These are phyloP conservation scores for Oryza coarctata DNA, from an alignment of 176 grass and related monocot species.

Conservation along the genomic window DNA sequence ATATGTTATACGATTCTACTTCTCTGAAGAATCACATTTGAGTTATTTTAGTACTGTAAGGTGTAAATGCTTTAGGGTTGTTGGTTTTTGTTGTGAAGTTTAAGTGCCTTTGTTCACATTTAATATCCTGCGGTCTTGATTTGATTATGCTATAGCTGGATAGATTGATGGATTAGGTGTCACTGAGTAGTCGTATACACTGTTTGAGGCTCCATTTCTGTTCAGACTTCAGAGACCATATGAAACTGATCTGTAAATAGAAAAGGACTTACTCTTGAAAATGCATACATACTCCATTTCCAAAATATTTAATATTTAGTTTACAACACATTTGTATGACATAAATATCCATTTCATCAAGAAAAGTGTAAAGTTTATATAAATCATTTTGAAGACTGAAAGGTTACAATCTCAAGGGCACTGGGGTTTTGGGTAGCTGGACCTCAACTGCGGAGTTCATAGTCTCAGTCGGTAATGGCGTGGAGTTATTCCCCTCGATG, in stretches of 20 bases:
- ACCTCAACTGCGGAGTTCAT: too few species aligned
- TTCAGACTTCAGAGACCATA: background rate
- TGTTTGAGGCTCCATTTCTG: background rate
- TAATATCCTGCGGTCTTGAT: background rate
- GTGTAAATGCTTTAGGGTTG: conserved; percentile 18
- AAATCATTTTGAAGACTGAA: background rate
- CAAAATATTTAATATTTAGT: background rate
- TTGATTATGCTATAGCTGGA: conserved; percentile 16
- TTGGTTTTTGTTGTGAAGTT: background rate
- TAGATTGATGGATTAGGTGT: background rate
- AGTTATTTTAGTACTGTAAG: background rate
- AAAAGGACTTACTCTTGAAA: background rate
- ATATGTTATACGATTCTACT: background rate
- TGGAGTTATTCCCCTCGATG: too few species aligned
- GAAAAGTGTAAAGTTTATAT: background rate
- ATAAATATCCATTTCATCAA: background rate
- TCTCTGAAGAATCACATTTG: conserved; percentile 1
- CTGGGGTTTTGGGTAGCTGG: too few species aligned
- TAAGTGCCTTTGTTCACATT: conserved; percentile 11
- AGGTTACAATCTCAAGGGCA: too few species aligned
- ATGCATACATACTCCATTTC: background rate
- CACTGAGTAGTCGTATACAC: background rate
- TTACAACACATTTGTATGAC: background rate
- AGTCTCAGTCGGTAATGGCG: too few species aligned
- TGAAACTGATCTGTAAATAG: background rate